These are phyloP conservation scores for Penicillium sumatraense DNA, from an alignment of 2,329 filamentous ascomycete genomes.

Conservation along the genomic window DNA sequence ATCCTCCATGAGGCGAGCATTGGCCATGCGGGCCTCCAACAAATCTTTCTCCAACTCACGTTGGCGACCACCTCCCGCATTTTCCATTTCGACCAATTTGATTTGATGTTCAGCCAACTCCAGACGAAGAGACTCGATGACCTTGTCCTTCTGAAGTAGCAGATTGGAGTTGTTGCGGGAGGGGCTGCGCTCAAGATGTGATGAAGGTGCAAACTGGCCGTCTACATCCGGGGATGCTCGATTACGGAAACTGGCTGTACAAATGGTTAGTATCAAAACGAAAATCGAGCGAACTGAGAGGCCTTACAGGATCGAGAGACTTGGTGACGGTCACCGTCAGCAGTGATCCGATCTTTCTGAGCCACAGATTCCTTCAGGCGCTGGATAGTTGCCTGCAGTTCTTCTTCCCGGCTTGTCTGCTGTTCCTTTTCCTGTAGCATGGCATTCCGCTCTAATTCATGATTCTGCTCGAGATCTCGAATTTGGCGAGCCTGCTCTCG, in stretches of 20 bases:
- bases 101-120: constrained; percentile 95
- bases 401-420: constrained; percentile 79
- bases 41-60: constrained; percentile 89
- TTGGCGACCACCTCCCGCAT: constrained; percentile 83
- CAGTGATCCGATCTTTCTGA: constrained; percentile 66
- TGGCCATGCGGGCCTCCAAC: constrained; percentile 92
- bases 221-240: constrained; percentile 68
- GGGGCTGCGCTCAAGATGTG: constrained; percentile 82
- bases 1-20: constrained; percentile 95
- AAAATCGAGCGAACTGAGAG: neutral
- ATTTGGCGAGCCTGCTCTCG: constrained; percentile 81
- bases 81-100: constrained; percentile 92
- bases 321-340: constrained; percentile 56
- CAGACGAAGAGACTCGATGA: constrained; percentile 88
- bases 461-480: constrained; percentile 89
- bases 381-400: constrained; percentile 88
- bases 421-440: constrained; percentile 93
- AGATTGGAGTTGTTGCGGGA: constrained; percentile 88
- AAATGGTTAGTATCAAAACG: constrained; percentile 22
- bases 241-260: constrained; percentile 53
- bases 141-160: constrained; percentile 91
- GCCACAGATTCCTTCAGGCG: constrained; percentile 87
- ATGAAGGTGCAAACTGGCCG: constrained; percentile 83
- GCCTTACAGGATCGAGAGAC: constrained; percentile 57
- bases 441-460: constrained; percentile 85